Conservation (phyloP, 768 basidiomycete species). For the Zangia roseola region DNA sequence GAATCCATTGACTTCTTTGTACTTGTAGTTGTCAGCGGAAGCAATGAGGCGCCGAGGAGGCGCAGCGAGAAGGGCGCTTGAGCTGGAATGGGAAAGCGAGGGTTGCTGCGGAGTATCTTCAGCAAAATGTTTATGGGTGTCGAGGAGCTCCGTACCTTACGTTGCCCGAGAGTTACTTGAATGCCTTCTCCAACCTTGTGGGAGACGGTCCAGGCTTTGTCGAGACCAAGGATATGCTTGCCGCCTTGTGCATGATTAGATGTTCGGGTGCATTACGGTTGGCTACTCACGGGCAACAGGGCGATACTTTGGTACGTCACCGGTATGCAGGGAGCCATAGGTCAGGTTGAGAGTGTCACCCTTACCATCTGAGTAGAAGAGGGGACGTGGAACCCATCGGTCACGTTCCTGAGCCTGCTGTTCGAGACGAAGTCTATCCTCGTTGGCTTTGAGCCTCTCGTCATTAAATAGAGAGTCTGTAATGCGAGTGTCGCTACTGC, state of each 20-base stretch:
- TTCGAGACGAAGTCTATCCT: slow-evolving; percentile 31
- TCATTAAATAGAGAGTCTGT: slow-evolving; percentile 23
- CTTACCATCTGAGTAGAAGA: slow-evolving; percentile 64
- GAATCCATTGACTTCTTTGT: slow-evolving; percentile 67
- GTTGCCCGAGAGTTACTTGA: slow-evolving; percentile 49
- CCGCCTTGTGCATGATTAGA: slow-evolving; percentile 49
- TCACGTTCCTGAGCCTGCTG: slow-evolving; percentile 18
- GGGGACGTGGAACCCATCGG: slow-evolving; percentile 28
- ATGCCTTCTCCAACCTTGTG: slow-evolving; percentile 59
- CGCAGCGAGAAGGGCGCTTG: slow-evolving; percentile 52
- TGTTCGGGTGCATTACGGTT: slow-evolving; percentile 22
- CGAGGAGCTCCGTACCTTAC: slow-evolving; percentile 37
- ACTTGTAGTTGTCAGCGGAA: slow-evolving; percentile 41
- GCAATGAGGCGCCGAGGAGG: slow-evolving; percentile 47
- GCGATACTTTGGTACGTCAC: slow-evolving; percentile 67
- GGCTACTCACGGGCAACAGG: slow-evolving; percentile 52
- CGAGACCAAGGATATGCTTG: slow-evolving; percentile 62
- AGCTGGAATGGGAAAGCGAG: slow-evolving; percentile 55
- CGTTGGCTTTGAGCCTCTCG: slow-evolving; percentile 33
- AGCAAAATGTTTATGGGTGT: slow-evolving; percentile 1
- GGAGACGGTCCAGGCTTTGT: slow-evolving; percentile 47
- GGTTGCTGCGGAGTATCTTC: slow-evolving; percentile 36
- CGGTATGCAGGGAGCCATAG: slow-evolving; percentile 62
- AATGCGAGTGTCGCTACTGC: slow-evolving; percentile 12
- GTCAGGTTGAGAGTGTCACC: slow-evolving; percentile 65